Conservation (phyloP, 2,329 filamentous ascomycete genomes). For the Ceratocystis variospora region DNA sequence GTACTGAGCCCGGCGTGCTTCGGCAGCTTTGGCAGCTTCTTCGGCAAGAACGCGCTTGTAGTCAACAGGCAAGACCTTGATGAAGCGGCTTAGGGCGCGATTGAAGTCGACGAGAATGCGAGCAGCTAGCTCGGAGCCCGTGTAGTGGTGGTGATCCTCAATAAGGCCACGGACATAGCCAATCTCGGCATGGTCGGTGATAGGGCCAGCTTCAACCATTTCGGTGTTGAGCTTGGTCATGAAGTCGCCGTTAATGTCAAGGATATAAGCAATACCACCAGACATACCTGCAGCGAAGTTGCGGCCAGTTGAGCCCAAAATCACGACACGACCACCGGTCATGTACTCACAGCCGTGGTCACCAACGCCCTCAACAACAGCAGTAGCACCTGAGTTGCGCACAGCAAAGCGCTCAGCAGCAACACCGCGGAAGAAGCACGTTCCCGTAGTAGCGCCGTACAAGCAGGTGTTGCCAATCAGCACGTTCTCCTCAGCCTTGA, state of each 20-base stretch:
- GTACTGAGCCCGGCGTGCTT: slow-evolving; percentile 73
- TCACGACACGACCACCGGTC: slow-evolving; percentile 83
- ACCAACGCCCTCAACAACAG: slow-evolving; percentile 92
- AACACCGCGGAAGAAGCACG: slow-evolving; percentile 92
- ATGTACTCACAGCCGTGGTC: slow-evolving; percentile 98
- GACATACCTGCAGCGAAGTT: slow-evolving; percentile 99
- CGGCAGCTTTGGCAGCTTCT: slow-evolving; percentile 71
- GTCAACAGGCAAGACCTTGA: slow-evolving; percentile 87
- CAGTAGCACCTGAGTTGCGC: slow-evolving; percentile 86
- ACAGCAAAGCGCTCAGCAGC: slow-evolving; percentile 94
- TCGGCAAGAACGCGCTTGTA: slow-evolving; percentile 88
- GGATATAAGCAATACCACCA: slow-evolving; percentile 87
- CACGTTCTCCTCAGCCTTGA: slow-evolving; percentile 93
- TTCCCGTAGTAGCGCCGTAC: slow-evolving; percentile 83
- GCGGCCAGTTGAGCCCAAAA: slow-evolving; percentile 78
- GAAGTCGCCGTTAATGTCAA: slow-evolving; percentile 84
- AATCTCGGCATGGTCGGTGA: slow-evolving; percentile 79
- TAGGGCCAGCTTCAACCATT: slow-evolving; percentile 80
- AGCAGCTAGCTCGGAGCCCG: slow-evolving; percentile 84
- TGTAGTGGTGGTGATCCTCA: slow-evolving; percentile 96
- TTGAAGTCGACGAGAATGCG: slow-evolving; percentile 92
- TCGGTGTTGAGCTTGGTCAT: slow-evolving; percentile 88
- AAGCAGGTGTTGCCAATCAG: slow-evolving; percentile 88
- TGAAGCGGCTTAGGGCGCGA: slow-evolving; percentile 73
- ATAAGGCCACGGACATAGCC: slow-evolving; percentile 82